Evolutionary conservation across 495 filamentous ascomycete genomes (phyloP).

Genomic region (Gamarada debralockiae): DNA sequence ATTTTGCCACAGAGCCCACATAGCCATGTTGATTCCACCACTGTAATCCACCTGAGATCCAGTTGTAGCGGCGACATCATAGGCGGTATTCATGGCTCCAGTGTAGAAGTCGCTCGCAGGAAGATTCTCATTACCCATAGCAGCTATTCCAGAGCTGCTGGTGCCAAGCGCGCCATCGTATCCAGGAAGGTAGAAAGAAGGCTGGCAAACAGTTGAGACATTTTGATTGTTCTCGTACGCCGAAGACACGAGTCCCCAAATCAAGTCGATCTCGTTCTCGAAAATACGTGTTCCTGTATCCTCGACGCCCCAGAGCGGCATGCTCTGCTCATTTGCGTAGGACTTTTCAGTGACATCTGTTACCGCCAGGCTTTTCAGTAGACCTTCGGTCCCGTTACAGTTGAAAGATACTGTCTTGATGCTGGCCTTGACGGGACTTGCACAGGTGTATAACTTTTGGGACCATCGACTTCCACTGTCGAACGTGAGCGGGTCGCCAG

Average conservation of each 20-base stretch:
- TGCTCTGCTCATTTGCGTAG: constrained; percentile 21
- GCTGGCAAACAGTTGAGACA: constrained; percentile 26
- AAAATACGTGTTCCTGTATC: constrained; percentile 19
- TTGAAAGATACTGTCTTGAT: constrained; percentile 39
- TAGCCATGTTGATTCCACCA: constrained; percentile 24
- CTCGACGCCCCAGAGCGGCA: constrained; percentile 36
- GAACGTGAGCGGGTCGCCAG: too few relatives aligned
- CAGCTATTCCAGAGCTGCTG: too few relatives aligned
- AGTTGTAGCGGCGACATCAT: not conserved
- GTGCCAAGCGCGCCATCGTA: too few relatives aligned
- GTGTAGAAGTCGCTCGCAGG: too few relatives aligned
- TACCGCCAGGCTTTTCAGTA: constrained; percentile 23
- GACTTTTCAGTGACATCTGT: constrained; percentile 23
- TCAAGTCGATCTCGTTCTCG: constrained; percentile 21
- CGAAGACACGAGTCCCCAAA: constrained; percentile 34
- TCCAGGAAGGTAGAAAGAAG: constrained; percentile 17
- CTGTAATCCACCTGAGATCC: constrained; percentile 31
- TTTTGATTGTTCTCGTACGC: constrained; percentile 25
- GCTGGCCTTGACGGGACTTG: constrained; percentile 32
- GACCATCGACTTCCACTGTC: too few relatives aligned
- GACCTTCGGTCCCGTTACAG: constrained; percentile 28
- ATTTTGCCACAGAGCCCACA: constrained; percentile 30
- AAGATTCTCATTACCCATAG: not conserved
- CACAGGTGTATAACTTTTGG: constrained; percentile 42
- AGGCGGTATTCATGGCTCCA: not conserved